A percentile compares a stretch with the other conserved stretches of the same genome.
Evolutionary conservation across 495 filamentous ascomycete genomes (phyloP).

Genomic region (Penicillium maclennaniae): DNA sequence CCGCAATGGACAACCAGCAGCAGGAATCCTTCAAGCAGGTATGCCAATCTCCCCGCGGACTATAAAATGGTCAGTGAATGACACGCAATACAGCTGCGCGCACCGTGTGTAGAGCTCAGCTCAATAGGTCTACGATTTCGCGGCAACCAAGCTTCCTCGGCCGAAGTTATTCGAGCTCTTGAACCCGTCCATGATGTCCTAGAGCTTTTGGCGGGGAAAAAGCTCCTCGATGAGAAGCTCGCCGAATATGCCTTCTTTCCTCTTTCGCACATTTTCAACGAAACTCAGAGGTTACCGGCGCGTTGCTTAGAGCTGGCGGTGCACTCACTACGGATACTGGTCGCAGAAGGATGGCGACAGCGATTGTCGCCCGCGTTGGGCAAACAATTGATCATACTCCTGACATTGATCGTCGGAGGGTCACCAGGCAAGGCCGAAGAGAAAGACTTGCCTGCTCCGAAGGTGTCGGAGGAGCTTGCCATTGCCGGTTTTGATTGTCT

Average conservation of each 20-base stretch:
- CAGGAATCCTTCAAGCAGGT: conserved; percentile 44
- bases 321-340: conserved; percentile 65
- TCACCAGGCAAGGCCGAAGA: conserved; percentile 47
- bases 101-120: conserved; percentile 74
- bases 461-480: conserved; percentile 63
- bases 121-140: conserved; percentile 60
- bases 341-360: conserved; percentile 72
- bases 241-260: conserved; percentile 96
- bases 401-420: conserved; percentile 78
- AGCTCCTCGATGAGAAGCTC: conserved; percentile 70
- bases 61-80: conserved; percentile 5
- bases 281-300: conserved; percentile 65
- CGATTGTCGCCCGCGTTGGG: conserved; percentile 64
- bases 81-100: conserved; percentile 55
- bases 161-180: conserved; percentile 53
- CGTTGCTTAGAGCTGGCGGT: conserved; percentile 71
- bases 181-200: conserved; percentile 53
- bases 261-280: conserved; percentile 78
- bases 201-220: conserved; percentile 44
- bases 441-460: conserved; percentile 29
- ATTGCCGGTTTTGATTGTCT: conserved; percentile 59
- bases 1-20: conserved; percentile 34
- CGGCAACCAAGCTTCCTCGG: conserved; percentile 48
- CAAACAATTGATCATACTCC: conserved; percentile 79
- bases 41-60: conserved; percentile 4